These are phyloP conservation scores for Grosmannia clavigera DNA, from an alignment of 2,329 filamentous ascomycete species.

Conservation along the genomic window DNA sequence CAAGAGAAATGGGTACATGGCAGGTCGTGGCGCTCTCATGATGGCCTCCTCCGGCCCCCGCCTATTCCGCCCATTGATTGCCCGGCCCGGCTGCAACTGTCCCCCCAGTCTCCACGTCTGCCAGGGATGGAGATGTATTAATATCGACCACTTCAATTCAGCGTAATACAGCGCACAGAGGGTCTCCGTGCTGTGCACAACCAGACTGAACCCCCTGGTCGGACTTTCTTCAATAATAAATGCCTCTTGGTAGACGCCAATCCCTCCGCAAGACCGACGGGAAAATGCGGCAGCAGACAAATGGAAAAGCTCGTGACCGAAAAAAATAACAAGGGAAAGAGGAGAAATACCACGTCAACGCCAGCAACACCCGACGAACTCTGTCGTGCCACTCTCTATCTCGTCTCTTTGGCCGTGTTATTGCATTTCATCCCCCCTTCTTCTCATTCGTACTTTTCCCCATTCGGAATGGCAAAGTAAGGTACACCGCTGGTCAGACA, in stretches of 20 bases:
- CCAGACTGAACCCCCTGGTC: not conserved
- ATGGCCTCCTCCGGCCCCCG: not conserved
- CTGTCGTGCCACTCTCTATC: not conserved
- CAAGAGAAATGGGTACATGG: not conserved
- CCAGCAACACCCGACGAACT: not conserved
- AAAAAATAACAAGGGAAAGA: not conserved
- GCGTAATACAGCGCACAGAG: not conserved
- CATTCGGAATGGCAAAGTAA: not conserved
- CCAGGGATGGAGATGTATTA: not conserved
- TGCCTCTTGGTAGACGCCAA: not conserved
- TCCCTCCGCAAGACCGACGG: not conserved
- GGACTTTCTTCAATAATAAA: not conserved
- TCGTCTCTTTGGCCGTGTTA: not conserved
- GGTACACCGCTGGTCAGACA: not conserved
- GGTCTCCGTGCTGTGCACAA: not conserved
- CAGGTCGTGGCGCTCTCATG: not conserved
- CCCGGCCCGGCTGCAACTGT: not conserved
- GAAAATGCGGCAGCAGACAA: not conserved
- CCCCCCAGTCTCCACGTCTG: not conserved
- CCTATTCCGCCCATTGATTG: not conserved
- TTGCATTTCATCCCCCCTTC: not conserved
- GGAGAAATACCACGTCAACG: not conserved
- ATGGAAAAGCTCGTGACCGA: not conserved
- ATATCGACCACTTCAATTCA: not conserved
- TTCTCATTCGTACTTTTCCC: not conserved